A percentile compares a stretch with the other conserved stretches of the same genome.
phyloP scores from a whole-genome alignment of 2,329 filamentous ascomycete genomes.

The Pseudocercospora musae region DNA sequence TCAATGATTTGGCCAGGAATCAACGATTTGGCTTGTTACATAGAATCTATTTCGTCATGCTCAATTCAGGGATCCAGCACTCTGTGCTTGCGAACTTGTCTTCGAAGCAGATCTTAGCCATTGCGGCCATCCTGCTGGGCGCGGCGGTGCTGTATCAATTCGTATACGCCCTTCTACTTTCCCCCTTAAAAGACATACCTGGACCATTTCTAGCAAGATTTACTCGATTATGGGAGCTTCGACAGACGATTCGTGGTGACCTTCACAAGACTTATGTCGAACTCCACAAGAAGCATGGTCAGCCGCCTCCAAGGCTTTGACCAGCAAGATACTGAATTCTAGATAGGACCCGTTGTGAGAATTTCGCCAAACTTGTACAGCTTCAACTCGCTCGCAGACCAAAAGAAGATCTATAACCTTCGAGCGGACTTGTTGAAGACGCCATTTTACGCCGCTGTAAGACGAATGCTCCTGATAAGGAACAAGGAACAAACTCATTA shows the following conservation, averaged over 20 bases:
- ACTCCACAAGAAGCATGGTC: slow-evolving; percentile 9
- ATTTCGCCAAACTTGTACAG: slow-evolving; percentile 33
- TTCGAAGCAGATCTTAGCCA: neutral
- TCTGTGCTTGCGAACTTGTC: neutral
- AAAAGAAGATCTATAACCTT: slow-evolving; percentile 36
- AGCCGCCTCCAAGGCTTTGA: neutral
- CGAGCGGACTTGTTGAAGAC: slow-evolving; percentile 43
- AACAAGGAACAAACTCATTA: too few species aligned
- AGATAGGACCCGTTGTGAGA: slow-evolving; percentile 26
- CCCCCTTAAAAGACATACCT: neutral
- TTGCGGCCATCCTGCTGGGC: neutral
- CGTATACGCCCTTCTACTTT: neutral
- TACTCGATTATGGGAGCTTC: slow-evolving; percentile 9
- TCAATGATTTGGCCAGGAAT: too few species aligned
- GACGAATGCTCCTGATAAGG: too few species aligned
- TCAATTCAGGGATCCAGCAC: neutral
- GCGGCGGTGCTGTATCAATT: neutral
- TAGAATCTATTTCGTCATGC: neutral
- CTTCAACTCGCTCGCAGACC: slow-evolving; percentile 28
- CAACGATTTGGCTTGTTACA: too few species aligned
- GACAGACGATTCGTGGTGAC: slow-evolving; percentile 3
- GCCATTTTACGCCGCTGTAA: slow-evolving; percentile 37
- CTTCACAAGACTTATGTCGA: slow-evolving; percentile 1
- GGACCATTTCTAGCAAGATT: slow-evolving; percentile 9
- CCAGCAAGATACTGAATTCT: neutral